Base-by-base conservation (phyloP, 2,329 filamentous ascomycete genomes). In the Clonostachys rosea region DNA sequence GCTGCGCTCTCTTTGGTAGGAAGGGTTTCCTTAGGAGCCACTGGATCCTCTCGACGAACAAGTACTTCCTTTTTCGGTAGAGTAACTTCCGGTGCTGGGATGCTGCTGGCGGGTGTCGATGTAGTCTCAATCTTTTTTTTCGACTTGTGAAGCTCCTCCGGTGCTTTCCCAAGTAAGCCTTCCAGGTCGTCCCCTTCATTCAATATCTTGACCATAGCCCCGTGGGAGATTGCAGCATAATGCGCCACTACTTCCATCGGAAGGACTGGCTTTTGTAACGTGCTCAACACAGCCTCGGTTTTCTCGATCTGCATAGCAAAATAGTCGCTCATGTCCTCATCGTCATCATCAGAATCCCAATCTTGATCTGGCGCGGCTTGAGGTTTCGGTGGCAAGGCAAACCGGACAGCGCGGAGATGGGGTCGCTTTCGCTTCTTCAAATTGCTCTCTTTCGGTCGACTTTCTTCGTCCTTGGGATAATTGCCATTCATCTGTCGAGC, bases 251-350 rank as follows among this genome's bases (percentile, higher is more conserved):
- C 68, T 40, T 70, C 64, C 14, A 41, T 70, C 58, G 50, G 74
- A 48, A 51, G 59, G 51, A 49, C 71, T 55, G 49, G 66, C 56
- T 48, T 67, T 56, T 74, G 67, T 7, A 81, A 59, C 44, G 71
- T 73, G 49, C 68, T 68, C 33, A 83, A 55, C 46, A 78, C 70
- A 1, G 63, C 63, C 50, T 81, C 73, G 3, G 72, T 69, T 56
- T 80, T 76, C 40, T 66, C 59, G 36, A 82, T 79, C 53, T 80
- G 67, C 46, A 67, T 66, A 45, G 74, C 69, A 46, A 83, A 79
- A 49, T 77, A 77, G 45, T 79, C 76, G 16, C 73, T 77, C 65
- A 82, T 76, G 41, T 79, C 75, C 43, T 81, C 79, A 48, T 83
- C 79, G 40, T 82, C 76, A 44, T 81, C 75, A 45, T 81, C 78